phyloP scores from a whole-genome alignment of 2,329 filamentous ascomycete genomes.

The Trichoderma guizhouense region DNA sequence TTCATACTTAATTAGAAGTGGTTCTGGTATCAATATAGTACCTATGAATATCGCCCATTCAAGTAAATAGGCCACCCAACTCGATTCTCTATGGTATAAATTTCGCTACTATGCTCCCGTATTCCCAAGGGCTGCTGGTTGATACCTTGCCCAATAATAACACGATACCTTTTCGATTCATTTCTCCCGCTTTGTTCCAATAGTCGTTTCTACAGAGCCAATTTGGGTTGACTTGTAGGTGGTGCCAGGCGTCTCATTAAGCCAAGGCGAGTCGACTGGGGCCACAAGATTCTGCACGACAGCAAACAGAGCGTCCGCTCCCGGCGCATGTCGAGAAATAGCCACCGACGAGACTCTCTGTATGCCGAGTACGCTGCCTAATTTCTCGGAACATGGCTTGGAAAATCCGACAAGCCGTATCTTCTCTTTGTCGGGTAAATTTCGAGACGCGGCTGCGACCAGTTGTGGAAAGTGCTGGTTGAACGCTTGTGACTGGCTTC shows the following conservation, averaged over 20 bases:
- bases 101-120: not conserved
- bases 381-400: conserved; percentile 53
- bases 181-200: conserved; percentile 32
- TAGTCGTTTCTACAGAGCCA: conserved; percentile 33
- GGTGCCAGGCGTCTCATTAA: conserved; percentile 25
- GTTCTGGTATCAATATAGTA: not conserved
- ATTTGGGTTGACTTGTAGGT: conserved; percentile 36
- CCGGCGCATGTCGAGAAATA: conserved; percentile 53
- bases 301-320: conserved; percentile 53
- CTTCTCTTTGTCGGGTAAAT: conserved; percentile 35
- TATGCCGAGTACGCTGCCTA: conserved; percentile 57
- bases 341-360: conserved; percentile 64
- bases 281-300: conserved; percentile 53
- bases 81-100: not conserved
- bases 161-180: not conserved
- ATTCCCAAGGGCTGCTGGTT: not conserved
- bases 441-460: conserved; percentile 47
- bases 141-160: not conserved
- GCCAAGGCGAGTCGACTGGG: conserved; percentile 54
- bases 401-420: conserved; percentile 62
- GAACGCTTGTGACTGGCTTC: conserved; percentile 55
- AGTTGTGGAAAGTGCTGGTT: conserved; percentile 59
- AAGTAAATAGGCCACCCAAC: not conserved
- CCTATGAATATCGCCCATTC: not conserved
- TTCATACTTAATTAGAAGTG: not conserved